Evolutionary conservation across 164 flowering plant species (phyloP), one percentile per base, ranked within the genome.

Genomic region (Warburgia ugandensis): DNA sequence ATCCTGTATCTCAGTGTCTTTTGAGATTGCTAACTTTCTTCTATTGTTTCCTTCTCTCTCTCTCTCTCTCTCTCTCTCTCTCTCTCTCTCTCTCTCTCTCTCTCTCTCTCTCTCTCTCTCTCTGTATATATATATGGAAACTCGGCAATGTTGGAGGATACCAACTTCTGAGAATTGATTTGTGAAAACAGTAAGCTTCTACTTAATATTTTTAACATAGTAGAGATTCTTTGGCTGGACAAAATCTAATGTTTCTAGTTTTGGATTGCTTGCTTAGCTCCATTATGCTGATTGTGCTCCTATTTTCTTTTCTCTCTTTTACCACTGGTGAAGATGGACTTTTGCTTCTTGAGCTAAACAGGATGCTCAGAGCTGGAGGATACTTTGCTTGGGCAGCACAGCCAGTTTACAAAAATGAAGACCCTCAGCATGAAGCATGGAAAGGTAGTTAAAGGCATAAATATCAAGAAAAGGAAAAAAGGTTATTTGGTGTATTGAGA

Each of bases 381-480:
- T 88, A 79, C 64, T 84, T 88, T 69, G 83, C 71, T 60, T 88
- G 96, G 96, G 94, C 96, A 17, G 91, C 96, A 44, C 91, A 84
- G 48, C 91, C 96, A 47, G 94, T 84, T 55, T 83, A 84, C 64
- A 84, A 88, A 68, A 86, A 83, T 62, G 92, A 87, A 57, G 73
- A 64, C 44, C 65, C 56, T 41, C 67, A 78, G 20, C 78, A 75
- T 68, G 85, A 79, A 66, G 94, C 80, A 65, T 82, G 94, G 94
- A 65, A 73, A 74, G 96, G 96, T 86, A 70, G 1, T 42, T 37
- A 21, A 16, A 7, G 20, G 16, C 20, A 22, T n/a, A n/a, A n/a
- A n/a, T 13, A 13, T 14, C 7, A 14, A 39, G 16, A 22, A 39
- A n/a, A 6, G 4, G 43, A 39, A 16, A 39, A 39, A 16, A 13